Evolutionary conservation across 1,284 basidiomycete genomes (phyloP).

Genomic region (Sporisorium sorghi): DNA sequence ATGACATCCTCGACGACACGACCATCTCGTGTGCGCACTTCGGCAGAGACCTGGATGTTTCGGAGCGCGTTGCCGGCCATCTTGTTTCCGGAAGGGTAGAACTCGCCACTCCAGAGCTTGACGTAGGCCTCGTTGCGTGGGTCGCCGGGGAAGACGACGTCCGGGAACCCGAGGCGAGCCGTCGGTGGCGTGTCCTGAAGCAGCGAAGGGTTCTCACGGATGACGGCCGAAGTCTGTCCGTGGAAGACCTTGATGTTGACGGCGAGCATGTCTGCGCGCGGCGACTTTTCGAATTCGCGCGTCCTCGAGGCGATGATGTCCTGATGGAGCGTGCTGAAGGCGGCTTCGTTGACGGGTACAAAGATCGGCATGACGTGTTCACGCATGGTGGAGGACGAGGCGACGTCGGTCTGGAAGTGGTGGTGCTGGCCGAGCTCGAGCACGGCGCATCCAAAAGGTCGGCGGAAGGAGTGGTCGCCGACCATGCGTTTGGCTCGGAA

Average conservation of each 20-base stretch:
- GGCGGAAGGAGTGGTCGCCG: constrained; percentile 73
- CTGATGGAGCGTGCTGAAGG: constrained; percentile 93
- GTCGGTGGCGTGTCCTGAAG: constrained; percentile 85
- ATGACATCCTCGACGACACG: constrained; percentile 80
- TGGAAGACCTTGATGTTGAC: constrained; percentile 91
- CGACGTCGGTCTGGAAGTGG: constrained; percentile 74
- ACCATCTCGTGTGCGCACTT: constrained; percentile 84
- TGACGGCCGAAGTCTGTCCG: constrained; percentile 80
- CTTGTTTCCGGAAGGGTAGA: constrained; percentile 58
- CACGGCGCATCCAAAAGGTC: constrained; percentile 94
- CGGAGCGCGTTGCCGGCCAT: constrained; percentile 56
- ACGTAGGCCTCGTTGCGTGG: constrained; percentile 93
- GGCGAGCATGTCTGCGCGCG: constrained; percentile 85
- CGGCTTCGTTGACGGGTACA: constrained; percentile 81
- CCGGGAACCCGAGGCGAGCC: constrained; percentile 91
- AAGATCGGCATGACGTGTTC: constrained; percentile 92
- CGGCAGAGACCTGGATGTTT: constrained; percentile 89
- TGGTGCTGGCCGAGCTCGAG: constrained; percentile 80
- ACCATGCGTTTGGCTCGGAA: constrained; percentile 54
- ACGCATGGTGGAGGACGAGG: constrained; percentile 65
- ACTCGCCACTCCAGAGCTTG: constrained; percentile 71
- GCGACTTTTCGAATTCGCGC: constrained; percentile 85
- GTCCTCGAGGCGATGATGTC: constrained; percentile 86
- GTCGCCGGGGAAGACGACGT: constrained; percentile 93
- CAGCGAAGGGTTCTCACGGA: constrained; percentile 87